phyloP scores from a whole-genome alignment of 768 basidiomycete species.

The Leccinellum albellum region DNA sequence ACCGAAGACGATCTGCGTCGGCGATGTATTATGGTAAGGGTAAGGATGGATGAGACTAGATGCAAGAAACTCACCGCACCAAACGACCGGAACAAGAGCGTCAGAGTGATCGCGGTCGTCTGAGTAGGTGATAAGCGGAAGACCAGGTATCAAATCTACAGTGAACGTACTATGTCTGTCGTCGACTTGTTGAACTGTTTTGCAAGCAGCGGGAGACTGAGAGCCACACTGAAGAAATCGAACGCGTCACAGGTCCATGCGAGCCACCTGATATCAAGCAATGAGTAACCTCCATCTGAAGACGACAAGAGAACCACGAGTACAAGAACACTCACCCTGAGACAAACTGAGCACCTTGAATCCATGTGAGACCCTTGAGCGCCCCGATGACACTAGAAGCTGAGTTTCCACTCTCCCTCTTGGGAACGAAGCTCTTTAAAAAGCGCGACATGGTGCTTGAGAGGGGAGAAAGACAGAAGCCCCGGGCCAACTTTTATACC shows the following conservation, averaged over 20 bases:
- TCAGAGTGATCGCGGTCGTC: slow-evolving; percentile 87
- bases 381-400: slow-evolving; percentile 40
- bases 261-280: slow-evolving; percentile 52
- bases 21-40: background rate
- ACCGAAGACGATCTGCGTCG: slow-evolving; percentile 63
- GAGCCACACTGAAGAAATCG: slow-evolving; percentile 80
- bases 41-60: background rate
- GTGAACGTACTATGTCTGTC: slow-evolving; percentile 40
- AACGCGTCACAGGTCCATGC: slow-evolving; percentile 87
- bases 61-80: slow-evolving; percentile 50
- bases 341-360: slow-evolving; percentile 58
- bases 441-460: slow-evolving; percentile 30
- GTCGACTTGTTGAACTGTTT: slow-evolving; percentile 45
- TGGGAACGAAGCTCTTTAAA: slow-evolving; percentile 46
- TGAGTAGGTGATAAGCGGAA: slow-evolving; percentile 14
- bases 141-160: background rate
- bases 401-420: slow-evolving; percentile 38
- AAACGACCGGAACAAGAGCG: slow-evolving; percentile 80
- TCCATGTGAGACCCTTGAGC: slow-evolving; percentile 43
- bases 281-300: background rate
- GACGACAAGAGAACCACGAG: background rate
- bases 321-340: slow-evolving; percentile 39
- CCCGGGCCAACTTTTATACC: slow-evolving; percentile 12
- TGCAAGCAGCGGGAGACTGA: slow-evolving; percentile 48
- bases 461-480: background rate